Conservation (phyloP, 192 early-diverging fungal species). For the Coemansia sp. region DNA sequence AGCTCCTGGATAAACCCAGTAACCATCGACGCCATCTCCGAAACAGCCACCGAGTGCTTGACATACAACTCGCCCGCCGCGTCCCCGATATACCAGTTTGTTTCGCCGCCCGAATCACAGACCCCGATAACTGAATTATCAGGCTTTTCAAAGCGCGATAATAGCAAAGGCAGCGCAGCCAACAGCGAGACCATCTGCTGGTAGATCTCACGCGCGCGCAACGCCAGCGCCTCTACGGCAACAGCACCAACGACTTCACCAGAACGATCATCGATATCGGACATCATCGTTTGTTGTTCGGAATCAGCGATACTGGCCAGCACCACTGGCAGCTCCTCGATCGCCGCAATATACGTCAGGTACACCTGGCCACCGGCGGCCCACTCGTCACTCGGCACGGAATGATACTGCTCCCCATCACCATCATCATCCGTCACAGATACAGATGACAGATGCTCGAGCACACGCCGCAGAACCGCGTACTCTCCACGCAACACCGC, state of each 20-base stretch:
- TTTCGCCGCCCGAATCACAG: conserved; percentile 19
- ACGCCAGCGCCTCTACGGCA: background rate
- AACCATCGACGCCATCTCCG: conserved; percentile 34
- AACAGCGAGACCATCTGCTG: conserved; percentile 26
- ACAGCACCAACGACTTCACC: background rate
- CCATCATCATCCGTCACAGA: too few species aligned
- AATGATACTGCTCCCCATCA: too few species aligned
- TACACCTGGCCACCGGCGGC: conserved; percentile 33
- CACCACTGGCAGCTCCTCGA: conserved; percentile 28
- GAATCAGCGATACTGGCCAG: conserved; percentile 20
- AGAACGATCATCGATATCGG: too few species aligned
- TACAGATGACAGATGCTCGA: conserved; percentile 41
- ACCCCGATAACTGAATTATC: conserved; percentile 5
- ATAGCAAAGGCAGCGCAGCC: conserved; percentile 23
- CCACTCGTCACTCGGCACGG: conserved; percentile 27
- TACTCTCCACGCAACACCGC: conserved; percentile 55
- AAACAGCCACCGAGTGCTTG: conserved; percentile 40
- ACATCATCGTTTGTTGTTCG: too few species aligned
- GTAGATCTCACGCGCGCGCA: conserved; percentile 23
- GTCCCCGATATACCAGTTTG: conserved; percentile 14
- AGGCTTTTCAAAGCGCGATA: conserved; percentile 11
- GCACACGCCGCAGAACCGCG: conserved; percentile 25
- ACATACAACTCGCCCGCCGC: conserved; percentile 27
- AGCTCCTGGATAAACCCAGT: conserved; percentile 30
- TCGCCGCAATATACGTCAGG: conserved; percentile 24